Conservation (phyloP, 2,329 filamentous ascomycete genomes). For the Incumbomyces delicatus region DNA sequence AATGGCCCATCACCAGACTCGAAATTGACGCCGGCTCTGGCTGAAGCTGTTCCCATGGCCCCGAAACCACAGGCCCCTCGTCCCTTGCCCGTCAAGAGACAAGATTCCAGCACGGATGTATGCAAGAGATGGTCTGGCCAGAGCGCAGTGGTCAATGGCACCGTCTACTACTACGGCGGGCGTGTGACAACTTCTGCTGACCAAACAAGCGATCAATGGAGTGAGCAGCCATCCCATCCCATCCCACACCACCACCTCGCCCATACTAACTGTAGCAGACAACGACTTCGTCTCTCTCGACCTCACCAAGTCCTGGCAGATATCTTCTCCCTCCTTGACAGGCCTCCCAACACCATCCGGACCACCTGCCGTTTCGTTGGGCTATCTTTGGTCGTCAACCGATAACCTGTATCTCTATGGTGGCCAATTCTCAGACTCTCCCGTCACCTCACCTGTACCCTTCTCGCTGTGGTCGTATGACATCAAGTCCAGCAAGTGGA, state of each 20-base stretch:
- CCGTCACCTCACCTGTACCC: slow-evolving; percentile 45
- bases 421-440: slow-evolving; percentile 60
- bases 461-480: slow-evolving; percentile 63
- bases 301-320: slow-evolving; percentile 62
- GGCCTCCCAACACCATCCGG: slow-evolving; percentile 57
- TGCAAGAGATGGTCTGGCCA: slow-evolving; percentile 60
- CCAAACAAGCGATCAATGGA: slow-evolving; percentile 60
- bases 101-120: slow-evolving; percentile 43
- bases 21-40: slow-evolving; percentile 8
- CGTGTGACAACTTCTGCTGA: slow-evolving; percentile 48
- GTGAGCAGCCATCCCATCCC: slow-evolving; percentile 34
- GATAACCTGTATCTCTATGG: slow-evolving; percentile 64
- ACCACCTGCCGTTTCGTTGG: slow-evolving; percentile 60
- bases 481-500: slow-evolving; percentile 51
- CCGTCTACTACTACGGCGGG: slow-evolving; percentile 67
- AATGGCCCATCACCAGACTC: slow-evolving; percentile 4
- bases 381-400: slow-evolving; percentile 67
- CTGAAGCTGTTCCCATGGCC: slow-evolving; percentile 11
- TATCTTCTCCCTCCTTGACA: slow-evolving; percentile 51
- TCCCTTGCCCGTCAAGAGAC: slow-evolving; percentile 12
- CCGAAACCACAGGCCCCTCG: not conserved
- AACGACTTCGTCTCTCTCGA: slow-evolving; percentile 66
- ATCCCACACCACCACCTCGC: not conserved
- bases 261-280: slow-evolving; percentile 32
- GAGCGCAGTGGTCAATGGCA: slow-evolving; percentile 61